Evolutionary conservation across 768 basidiomycete species (phyloP).

Genomic region (Coprinellus aureogranulatus): DNA sequence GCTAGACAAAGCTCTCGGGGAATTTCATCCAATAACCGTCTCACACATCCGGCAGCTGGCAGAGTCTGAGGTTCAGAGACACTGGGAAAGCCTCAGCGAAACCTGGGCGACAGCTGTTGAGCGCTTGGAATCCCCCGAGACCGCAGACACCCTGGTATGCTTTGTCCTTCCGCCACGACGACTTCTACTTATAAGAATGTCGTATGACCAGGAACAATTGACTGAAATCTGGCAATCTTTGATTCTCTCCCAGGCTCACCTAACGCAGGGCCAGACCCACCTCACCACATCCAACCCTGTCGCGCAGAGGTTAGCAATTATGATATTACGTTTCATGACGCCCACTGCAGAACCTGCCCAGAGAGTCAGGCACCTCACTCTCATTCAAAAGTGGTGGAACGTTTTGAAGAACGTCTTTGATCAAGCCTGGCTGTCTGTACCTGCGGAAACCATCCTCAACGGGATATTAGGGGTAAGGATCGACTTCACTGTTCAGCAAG

Average conservation of each 20-base stretch:
- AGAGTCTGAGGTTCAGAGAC: neutral
- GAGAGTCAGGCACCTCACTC: conserved; percentile 28
- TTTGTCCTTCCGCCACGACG: neutral
- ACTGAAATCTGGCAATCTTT: conserved; percentile 54
- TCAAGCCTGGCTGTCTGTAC: conserved; percentile 36
- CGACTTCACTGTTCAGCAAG: conserved; percentile 33
- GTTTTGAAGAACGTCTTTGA: conserved; percentile 49
- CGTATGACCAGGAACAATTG: conserved; percentile 31
- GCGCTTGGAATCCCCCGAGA: neutral
- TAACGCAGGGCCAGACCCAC: conserved; percentile 40
- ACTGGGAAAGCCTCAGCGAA: conserved; percentile 1
- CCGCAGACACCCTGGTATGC: neutral
- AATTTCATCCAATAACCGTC: neutral
- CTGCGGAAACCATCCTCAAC: conserved; percentile 46
- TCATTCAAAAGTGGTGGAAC: conserved; percentile 48
- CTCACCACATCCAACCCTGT: conserved; percentile 33
- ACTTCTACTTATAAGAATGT: neutral
- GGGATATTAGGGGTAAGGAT: conserved; percentile 44
- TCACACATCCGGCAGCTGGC: neutral
- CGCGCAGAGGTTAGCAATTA: conserved; percentile 29
- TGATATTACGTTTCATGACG: conserved; percentile 36
- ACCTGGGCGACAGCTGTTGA: neutral
- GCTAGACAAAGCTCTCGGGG: neutral
- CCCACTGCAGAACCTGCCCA: conserved; percentile 1
- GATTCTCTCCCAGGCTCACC: conserved; percentile 46